Evolutionary conservation across 208 protist genomes (phyloP).

Genomic region (Acanthamoeba lenticulata): DNA sequence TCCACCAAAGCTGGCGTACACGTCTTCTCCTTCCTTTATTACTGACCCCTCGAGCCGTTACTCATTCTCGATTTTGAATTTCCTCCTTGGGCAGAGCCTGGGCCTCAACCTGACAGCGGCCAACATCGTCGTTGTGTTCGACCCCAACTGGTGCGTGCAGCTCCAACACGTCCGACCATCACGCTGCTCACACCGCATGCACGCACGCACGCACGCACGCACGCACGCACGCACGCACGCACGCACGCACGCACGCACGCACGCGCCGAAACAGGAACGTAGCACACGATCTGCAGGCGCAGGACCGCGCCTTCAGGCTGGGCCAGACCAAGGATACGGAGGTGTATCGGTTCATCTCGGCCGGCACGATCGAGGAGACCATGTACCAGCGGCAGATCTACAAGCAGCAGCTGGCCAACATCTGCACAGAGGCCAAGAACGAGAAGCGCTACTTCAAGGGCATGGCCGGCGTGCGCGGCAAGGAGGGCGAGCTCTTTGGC

Average conservation of each 20-base stretch:
- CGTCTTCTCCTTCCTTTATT: conserved; percentile 69
- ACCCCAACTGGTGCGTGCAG: conserved; percentile 84
- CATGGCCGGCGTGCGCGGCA: conserved; percentile 68
- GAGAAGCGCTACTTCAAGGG: conserved; percentile 72
- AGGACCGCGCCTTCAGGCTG: conserved; percentile 91
- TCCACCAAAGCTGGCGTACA: conserved; percentile 93
- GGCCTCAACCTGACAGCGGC: conserved; percentile 82
- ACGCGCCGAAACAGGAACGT: conserved; percentile 69
- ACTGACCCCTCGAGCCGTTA: not conserved
- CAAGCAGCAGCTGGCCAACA: conserved; percentile 78
- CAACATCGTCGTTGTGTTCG: conserved; percentile 95
- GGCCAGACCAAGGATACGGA: conserved; percentile 92
- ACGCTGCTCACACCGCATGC: too few relatives aligned
- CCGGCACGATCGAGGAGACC: conserved; percentile 93
- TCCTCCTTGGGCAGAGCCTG: not conserved
- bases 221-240: too few relatives aligned
- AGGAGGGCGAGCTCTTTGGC: conserved; percentile 77
- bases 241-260: too few relatives aligned
- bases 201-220: too few relatives aligned
- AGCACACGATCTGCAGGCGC: conserved; percentile 85
- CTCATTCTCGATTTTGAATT: too few relatives aligned
- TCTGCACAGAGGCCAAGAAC: conserved; percentile 57
- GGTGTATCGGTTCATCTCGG: conserved; percentile 93
- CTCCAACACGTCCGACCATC: too few relatives aligned
- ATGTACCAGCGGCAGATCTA: conserved; percentile 85